phyloP scores from a whole-genome alignment of 2,329 filamentous ascomycete genomes.

The Colletotrichum limetticola region DNA sequence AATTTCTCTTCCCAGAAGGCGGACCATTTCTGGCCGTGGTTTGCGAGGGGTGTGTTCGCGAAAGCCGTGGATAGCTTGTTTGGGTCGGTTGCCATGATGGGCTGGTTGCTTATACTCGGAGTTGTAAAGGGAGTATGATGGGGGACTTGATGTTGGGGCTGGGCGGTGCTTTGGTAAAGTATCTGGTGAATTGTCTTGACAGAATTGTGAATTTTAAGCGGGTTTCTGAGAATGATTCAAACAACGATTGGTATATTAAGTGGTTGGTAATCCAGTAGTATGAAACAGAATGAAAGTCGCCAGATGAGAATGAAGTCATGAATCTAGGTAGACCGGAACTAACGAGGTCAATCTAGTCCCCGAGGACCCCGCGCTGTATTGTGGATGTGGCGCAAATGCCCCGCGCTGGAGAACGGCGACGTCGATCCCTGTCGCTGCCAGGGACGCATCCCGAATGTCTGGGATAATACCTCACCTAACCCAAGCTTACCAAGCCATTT shows the following conservation, averaged over 20 bases:
- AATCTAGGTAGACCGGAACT: background rate
- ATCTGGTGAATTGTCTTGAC: background rate
- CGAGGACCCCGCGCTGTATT: slow-evolving; percentile 17
- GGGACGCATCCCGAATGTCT: background rate
- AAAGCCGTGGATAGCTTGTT: slow-evolving; percentile 48
- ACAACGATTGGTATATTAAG: background rate
- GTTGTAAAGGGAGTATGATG: background rate
- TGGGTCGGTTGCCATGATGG: slow-evolving; percentile 38
- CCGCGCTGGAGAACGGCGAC: slow-evolving; percentile 18
- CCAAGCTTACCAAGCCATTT: background rate
- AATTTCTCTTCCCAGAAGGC: slow-evolving; percentile 56
- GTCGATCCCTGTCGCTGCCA: slow-evolving; percentile 11
- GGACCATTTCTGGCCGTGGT: slow-evolving; percentile 57
- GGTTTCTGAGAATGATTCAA: background rate
- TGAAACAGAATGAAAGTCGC: background rate
- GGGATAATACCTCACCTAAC: background rate
- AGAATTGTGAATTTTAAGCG: background rate
- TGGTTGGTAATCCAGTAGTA: background rate
- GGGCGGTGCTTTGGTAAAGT: background rate
- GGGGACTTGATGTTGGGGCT: background rate
- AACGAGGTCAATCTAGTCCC: background rate
- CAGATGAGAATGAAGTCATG: slow-evolving; percentile 13
- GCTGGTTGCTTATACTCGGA: background rate
- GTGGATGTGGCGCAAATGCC: background rate
- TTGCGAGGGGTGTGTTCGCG: slow-evolving; percentile 43